Evolutionary conservation across 805 yeast species (phyloP).

Genomic region (Kodamaea sagamina): DNA sequence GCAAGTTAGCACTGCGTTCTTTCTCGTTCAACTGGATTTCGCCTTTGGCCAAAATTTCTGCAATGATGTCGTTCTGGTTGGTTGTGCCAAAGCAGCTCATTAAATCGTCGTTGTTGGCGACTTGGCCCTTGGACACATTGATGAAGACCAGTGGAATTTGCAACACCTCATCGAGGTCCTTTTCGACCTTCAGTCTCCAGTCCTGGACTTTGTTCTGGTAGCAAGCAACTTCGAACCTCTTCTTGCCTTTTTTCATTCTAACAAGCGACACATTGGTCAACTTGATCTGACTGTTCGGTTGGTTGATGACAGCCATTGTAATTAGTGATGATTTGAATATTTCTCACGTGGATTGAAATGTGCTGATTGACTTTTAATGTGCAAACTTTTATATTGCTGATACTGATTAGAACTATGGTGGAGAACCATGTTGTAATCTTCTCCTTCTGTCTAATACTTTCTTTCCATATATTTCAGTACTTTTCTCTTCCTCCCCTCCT

Average conservation of each 20-base stretch:
- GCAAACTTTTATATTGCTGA: no score
- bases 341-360: conserved; percentile 7
- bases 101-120: conserved; percentile 85
- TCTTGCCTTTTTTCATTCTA: conserved; percentile 85
- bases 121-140: conserved; percentile 92
- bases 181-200: conserved; percentile 84
- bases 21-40: conserved; percentile 93
- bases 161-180: conserved; percentile 91
- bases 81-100: conserved; percentile 72
- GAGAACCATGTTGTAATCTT: no score
- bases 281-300: conserved; percentile 86
- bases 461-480: no score
- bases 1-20: conserved; percentile 76
- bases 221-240: conserved; percentile 93
- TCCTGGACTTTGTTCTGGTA: conserved; percentile 97
- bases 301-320: conserved; percentile 59
- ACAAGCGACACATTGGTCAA: conserved; percentile 94
- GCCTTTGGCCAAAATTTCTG: conserved; percentile 84
- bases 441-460: no score
- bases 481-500: no score
- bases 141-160: conserved; percentile 94
- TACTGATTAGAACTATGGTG: no score
- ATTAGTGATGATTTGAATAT: conserved; percentile 2
- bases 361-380: no score
- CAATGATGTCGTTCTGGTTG: conserved; percentile 70